Evolutionary conservation across 2,329 filamentous ascomycete genomes (phyloP).

Genomic region (Ramularia endophylla): DNA sequence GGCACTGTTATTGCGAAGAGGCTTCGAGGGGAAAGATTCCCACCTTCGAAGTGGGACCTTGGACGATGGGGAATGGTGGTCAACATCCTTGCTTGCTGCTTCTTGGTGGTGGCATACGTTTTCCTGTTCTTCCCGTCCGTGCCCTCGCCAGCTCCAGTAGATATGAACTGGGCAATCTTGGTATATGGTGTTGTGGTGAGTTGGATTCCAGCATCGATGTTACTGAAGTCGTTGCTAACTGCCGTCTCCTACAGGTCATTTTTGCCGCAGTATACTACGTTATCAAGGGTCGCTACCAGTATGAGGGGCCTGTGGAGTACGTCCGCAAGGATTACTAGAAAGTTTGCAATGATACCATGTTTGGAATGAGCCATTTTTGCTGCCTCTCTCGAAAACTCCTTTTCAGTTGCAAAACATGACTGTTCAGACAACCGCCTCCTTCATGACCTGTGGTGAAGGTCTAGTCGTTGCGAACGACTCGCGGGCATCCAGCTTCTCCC

Average conservation of each 20-base stretch:
- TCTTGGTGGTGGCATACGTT: constrained; percentile 15
- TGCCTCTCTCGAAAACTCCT: too few relatives aligned
- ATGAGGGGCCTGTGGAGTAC: constrained; percentile 21
- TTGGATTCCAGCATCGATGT: not conserved
- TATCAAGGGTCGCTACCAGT: constrained; percentile 16
- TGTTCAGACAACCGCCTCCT: constrained; percentile 32
- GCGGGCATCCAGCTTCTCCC: constrained; percentile 39
- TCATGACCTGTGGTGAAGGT: constrained; percentile 31
- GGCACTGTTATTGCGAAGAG: constrained; percentile 18
- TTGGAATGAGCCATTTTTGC: not conserved
- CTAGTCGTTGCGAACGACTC: constrained; percentile 35
- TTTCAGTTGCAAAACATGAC: too few relatives aligned
- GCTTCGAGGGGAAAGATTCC: constrained; percentile 18
- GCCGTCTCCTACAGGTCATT: constrained; percentile 4
- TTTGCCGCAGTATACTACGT: constrained; percentile 17
- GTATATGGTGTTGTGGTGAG: constrained; percentile 18
- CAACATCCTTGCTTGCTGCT: constrained; percentile 18
- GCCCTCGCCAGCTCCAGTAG: constrained; percentile 19
- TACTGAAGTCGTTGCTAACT: too few relatives aligned
- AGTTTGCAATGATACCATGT: not conserved
- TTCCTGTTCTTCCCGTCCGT: constrained; percentile 23
- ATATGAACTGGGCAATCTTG: constrained; percentile 28
- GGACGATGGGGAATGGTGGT: constrained; percentile 26
- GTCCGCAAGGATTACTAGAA: constrained; percentile 10
- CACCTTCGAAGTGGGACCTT: constrained; percentile 18